A percentile compares a stretch with the other conserved stretches of the same genome.
These are phyloP conservation scores for Rugosomyces carneus DNA, from an alignment of 1,284 basidiomycete species.

Conservation along the genomic window DNA sequence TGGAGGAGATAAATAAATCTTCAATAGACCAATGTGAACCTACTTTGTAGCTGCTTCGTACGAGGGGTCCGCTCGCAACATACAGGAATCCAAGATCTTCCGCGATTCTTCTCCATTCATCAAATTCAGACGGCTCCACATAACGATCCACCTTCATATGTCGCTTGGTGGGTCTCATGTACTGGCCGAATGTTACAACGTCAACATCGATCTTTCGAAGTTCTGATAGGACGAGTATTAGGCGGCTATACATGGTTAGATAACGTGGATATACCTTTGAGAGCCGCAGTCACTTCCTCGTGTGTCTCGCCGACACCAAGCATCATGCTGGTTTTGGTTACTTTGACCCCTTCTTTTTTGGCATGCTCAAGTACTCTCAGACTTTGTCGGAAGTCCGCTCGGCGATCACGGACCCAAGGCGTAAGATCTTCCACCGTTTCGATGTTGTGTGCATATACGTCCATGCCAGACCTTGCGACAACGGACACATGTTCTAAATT, in stretches of 20 bases:
- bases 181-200: slow-evolving; percentile 99
- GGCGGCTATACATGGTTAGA: background rate
- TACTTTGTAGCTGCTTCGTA: slow-evolving; percentile 96
- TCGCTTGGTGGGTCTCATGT: slow-evolving; percentile 98
- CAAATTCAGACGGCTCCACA: slow-evolving; percentile 90
- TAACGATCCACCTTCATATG: slow-evolving; percentile 99
- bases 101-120: slow-evolving; percentile 85
- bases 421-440: slow-evolving; percentile 94
- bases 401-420: slow-evolving; percentile 90
- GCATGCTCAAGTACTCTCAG: slow-evolving; percentile 81
- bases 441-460: slow-evolving; percentile 98
- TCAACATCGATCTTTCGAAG: slow-evolving; percentile 87
- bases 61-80: slow-evolving; percentile 94
- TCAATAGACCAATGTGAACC: slow-evolving; percentile 16
- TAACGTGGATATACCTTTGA: slow-evolving; percentile 53
- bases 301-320: slow-evolving; percentile 92
- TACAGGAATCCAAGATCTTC: slow-evolving; percentile 96
- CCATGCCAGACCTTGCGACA: slow-evolving; percentile 89
- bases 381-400: slow-evolving; percentile 90
- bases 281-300: slow-evolving; percentile 78
- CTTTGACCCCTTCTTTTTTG: slow-evolving; percentile 74
- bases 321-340: slow-evolving; percentile 99
- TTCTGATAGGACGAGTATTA: slow-evolving; percentile 42
- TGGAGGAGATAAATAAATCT: slow-evolving; percentile 3
- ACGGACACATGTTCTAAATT: slow-evolving; percentile 68